These are phyloP conservation scores for Cytauxzoon felis DNA, from an alignment of 169 alveolate genomes.

Conservation along the genomic window DNA sequence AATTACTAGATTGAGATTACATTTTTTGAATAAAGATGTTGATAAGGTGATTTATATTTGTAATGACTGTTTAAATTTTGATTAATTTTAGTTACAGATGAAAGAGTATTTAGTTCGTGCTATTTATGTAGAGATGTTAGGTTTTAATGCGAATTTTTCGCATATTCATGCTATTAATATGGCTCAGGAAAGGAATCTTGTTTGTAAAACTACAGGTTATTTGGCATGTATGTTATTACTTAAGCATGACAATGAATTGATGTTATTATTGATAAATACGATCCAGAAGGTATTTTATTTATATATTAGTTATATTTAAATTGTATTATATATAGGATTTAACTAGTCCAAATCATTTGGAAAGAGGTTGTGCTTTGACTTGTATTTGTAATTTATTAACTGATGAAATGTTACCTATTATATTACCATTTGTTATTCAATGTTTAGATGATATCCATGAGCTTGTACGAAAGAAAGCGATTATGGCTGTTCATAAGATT, in stretches of 20 bases:
- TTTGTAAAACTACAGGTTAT: slow-evolving; percentile 86
- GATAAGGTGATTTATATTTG: slow-evolving; percentile 16
- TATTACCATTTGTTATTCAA: slow-evolving; percentile 80
- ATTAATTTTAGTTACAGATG: slow-evolving; percentile 49
- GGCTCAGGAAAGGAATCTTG: slow-evolving; percentile 85
- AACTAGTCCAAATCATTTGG: slow-evolving; percentile 83
- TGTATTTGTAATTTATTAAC: slow-evolving; percentile 85
- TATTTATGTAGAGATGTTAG: slow-evolving; percentile 93
- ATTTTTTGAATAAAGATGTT: slow-evolving; percentile 26
- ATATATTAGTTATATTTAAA: neutral
- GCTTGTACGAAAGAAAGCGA: slow-evolving; percentile 88
- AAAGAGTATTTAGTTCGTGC: slow-evolving; percentile 88
- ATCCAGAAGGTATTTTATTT: slow-evolving; percentile 78
- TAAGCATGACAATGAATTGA: slow-evolving; percentile 81
- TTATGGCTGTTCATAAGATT: slow-evolving; percentile 81
- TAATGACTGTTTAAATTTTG: too few relatives aligned
- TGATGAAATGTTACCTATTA: slow-evolving; percentile 85
- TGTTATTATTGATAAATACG: slow-evolving; percentile 89
- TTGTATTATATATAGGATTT: slow-evolving; percentile 65
- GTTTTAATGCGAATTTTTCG: slow-evolving; percentile 92
- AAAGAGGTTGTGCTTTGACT: slow-evolving; percentile 85
- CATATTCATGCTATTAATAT: slow-evolving; percentile 90
- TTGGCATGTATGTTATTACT: slow-evolving; percentile 86
- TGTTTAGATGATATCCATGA: slow-evolving; percentile 82
- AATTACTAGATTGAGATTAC: slow-evolving; percentile 24